Conservation (phyloP, 2,329 filamentous ascomycete species). For the Xylaria sp. region DNA sequence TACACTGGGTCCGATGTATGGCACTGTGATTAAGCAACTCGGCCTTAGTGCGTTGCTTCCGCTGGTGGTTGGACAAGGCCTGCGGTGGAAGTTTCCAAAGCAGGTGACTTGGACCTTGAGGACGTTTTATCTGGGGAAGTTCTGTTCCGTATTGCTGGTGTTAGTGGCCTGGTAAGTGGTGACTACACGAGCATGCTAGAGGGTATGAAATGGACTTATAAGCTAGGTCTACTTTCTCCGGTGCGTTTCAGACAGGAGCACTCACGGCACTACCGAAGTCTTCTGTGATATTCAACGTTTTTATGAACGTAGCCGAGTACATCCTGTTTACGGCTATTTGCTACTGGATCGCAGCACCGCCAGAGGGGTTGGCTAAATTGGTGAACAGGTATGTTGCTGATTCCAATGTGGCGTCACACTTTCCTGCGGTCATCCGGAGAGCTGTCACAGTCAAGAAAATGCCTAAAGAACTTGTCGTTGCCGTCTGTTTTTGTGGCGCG, state of each 20-base stretch:
- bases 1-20: conserved; percentile 64
- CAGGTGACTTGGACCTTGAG: conserved; percentile 56
- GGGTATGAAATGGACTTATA: conserved; percentile 14
- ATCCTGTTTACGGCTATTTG: conserved; percentile 65
- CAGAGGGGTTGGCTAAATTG: conserved; percentile 35
- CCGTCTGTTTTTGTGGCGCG: conserved; percentile 73
- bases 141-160: conserved; percentile 52
- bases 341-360: conserved; percentile 52
- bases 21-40: conserved; percentile 67
- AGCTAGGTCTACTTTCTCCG: conserved; percentile 68
- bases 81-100: conserved; percentile 55
- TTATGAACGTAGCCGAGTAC: conserved; percentile 68
- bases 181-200: neutral
- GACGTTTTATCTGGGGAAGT: conserved; percentile 55
- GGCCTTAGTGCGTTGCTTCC: conserved; percentile 69
- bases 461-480: conserved; percentile 64
- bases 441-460: conserved; percentile 55
- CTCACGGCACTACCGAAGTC: conserved; percentile 59
- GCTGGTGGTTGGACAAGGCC: conserved; percentile 61
- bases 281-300: conserved; percentile 67
- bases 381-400: conserved; percentile 41
- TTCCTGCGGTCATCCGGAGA: conserved; percentile 37
- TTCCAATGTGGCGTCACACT: conserved; percentile 30
- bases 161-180: conserved; percentile 51
- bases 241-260: conserved; percentile 65